phyloP scores from a whole-genome alignment of 306 rosid genomes.

The Prunus persica region Prunus_persica_NCBIv2 NC_034012.1:3074001-3074500 shows the following conservation, averaged over 20 bases:
- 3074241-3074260: slow-evolving; percentile 70
- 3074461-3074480: no score
- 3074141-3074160: slow-evolving; percentile 66
- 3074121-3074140: slow-evolving; percentile 78
- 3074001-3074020: neutral
- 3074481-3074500: neutral
- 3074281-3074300: slow-evolving; percentile 89
- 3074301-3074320: slow-evolving; percentile 62
- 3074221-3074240: slow-evolving; percentile 58
- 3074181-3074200: slow-evolving; percentile 55
- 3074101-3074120: slow-evolving; percentile 9
- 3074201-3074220: slow-evolving; percentile 88
- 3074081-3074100: neutral
- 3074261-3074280: slow-evolving; percentile 67
- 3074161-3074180: slow-evolving; percentile 79
- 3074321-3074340: slow-evolving; percentile 82
- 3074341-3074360: slow-evolving; percentile 94
- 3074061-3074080: neutral
- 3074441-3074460: neutral
- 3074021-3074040: neutral
- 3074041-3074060: neutral
- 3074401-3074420: slow-evolving; percentile 93
- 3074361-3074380: slow-evolving; percentile 98
- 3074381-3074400: slow-evolving; percentile 88
- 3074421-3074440: slow-evolving; percentile 63